Evolutionary conservation across 768 basidiomycete genomes (phyloP).

Genomic region (Leccinum barrowsii): DNA sequence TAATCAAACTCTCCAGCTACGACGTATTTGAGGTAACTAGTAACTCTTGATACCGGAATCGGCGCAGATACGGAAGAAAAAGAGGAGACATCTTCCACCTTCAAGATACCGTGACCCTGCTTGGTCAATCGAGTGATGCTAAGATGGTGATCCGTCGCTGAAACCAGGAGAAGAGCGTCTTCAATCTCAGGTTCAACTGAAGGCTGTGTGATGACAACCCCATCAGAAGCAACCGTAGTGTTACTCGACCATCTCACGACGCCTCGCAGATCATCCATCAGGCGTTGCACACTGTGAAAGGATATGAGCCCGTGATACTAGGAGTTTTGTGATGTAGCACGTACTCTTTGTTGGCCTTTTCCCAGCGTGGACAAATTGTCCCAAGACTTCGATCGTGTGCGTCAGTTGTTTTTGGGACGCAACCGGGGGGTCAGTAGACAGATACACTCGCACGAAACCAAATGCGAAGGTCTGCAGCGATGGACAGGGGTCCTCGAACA

Average conservation of each 20-base stretch:
- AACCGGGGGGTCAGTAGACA: conserved; percentile 76
- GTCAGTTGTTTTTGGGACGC: conserved; percentile 78
- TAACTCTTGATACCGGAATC: conserved; percentile 77
- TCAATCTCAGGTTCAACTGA: conserved; percentile 68
- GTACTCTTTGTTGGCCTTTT: conserved; percentile 81
- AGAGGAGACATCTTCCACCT: conserved; percentile 95
- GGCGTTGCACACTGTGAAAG: conserved; percentile 51
- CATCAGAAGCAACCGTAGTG: conserved; percentile 34
- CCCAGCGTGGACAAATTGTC: conserved; percentile 64
- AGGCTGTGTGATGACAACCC: conserved; percentile 38
- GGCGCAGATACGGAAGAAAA: conserved; percentile 98
- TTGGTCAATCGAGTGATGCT: conserved; percentile 92
- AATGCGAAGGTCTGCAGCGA: conserved; percentile 78
- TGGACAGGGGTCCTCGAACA: conserved; percentile 74
- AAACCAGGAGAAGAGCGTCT: conserved; percentile 76
- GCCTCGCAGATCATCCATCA: conserved; percentile 82
- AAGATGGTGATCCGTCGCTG: conserved; percentile 97
- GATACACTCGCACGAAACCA: conserved; percentile 80
- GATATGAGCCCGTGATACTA: neutral
- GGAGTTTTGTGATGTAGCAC: conserved; percentile 28
- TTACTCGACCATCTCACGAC: conserved; percentile 47
- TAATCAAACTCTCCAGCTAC: conserved; percentile 68
- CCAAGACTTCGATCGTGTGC: conserved; percentile 77
- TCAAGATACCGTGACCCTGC: conserved; percentile 88
- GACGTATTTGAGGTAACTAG: conserved; percentile 69